Base-by-base conservation (phyloP, 208 protist species). In the Angomonas deanei region DNA sequence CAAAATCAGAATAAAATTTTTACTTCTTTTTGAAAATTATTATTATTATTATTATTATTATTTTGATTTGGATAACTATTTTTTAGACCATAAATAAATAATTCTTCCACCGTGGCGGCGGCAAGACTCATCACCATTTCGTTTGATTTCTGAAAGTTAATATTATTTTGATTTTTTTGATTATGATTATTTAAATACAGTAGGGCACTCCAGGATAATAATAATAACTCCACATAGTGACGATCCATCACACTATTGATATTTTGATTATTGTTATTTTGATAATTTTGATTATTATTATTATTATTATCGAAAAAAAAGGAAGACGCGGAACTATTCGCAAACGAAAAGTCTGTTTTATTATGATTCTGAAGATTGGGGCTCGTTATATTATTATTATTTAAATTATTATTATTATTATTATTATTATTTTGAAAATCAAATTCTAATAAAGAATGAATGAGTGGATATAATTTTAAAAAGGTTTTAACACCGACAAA, bases 21-120 rank as follows among this genome's bases (percentile, higher is more conserved):
- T n/a, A n/a, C n/a, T 42, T 42, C 11, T 42, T 42, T 8, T 42
- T 15, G 36, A 42, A 15, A 42, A 42, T 8, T n/a, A 42, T n/a
- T n/a, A n/a, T n/a, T n/a, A n/a, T n/a, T n/a, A n/a, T 42, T 42
- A 42, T 42, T 42, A 42, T 42, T 42, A 42, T 42, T 42, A 42
- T 42, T 42, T n/a, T 42, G 8, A 42, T 42, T 42, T n/a, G 8
- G 15, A 42, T 42, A 42, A 42, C 36, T 42, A 42, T 42, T 42
- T 42, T 42, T 42, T 42, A 42, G 15, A 8, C 11, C 36, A 42
- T 42, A 42, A 42, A 42, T 42, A 42, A 42, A 42, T 42, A 42
- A 42, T 42, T 42, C 36, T 15, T 42, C 36, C 36, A 42, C 11
- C 8, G 36, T 42, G 36, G 36, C 8, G 36, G 36, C 36, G 36